Base-by-base conservation (phyloP, 208 protist species). In the Leishmania lainsoni region DNA sequence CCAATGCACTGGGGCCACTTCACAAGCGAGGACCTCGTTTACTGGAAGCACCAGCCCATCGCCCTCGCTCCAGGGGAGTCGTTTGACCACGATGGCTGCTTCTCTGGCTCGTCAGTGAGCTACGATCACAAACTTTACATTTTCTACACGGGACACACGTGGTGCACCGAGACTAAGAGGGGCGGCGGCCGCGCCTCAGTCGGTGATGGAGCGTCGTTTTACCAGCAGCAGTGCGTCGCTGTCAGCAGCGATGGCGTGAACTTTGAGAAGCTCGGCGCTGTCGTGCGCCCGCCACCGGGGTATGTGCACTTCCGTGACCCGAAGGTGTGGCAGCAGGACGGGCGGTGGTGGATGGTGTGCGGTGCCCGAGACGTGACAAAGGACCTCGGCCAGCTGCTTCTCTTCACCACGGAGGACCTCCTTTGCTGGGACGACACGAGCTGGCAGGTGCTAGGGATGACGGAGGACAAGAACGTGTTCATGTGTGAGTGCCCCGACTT, bases 111-210 rank as follows among this genome's bases (percentile, higher is more conserved):
- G 12, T 73, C 86, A 5, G 86, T 91, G 32, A 84, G 83, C 20
- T 63, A 83, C 65, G 32, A 90, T n/a, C 78, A 81, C 59, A 83
- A 80, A 70, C 52, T 91, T 5, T 91, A 91, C 75, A 52, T 89
- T 49, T 91, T 91, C 79, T 91, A 91, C 76, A 91, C 88, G 20
- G 88, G 88, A n/a, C 83, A 91, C 79, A 63, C 63, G 6, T 91
- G 88, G 88, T 35, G 69, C 5, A 73, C 76, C 8, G 76, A 68
- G 48, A 45, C 54, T 32, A 72, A 80, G n/a, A 80, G 76, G 20
- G 78, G 26, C 59, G 56, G 76, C 78, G 42, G 76, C 35, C 0
- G 0, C 35, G 35, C 35, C 35, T 39, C 35, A 39, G 35, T 39
- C 35, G 35, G 35, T 39, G 35, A 39, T 39, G 35, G 35, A 39